Percentiles rank a stretch among this genome's conserved stretches.
Conservation (phyloP, 2,329 filamentous ascomycete species). For the Xylaria sp. region DNA sequence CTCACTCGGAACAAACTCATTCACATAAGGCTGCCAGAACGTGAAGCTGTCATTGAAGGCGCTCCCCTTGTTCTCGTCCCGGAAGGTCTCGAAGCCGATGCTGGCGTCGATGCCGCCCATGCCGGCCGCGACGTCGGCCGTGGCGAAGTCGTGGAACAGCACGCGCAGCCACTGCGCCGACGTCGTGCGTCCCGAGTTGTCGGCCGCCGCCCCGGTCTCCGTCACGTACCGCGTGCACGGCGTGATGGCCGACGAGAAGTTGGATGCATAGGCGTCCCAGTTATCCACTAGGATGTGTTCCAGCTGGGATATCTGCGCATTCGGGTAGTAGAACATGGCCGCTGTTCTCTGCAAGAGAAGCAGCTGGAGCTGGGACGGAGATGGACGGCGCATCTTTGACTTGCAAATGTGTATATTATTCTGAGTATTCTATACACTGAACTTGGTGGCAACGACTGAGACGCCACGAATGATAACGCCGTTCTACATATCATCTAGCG, state of each 20-base stretch:
- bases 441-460: not conserved
- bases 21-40: constrained; percentile 47
- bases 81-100: constrained; percentile 47
- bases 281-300: constrained; percentile 47
- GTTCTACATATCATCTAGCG: not conserved
- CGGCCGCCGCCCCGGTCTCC: constrained; percentile 38
- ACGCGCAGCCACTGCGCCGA: constrained; percentile 47
- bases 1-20: constrained; percentile 47
- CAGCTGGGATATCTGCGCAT: constrained; percentile 37
- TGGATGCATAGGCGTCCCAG: constrained; percentile 45
- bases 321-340: constrained; percentile 47
- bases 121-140: constrained; percentile 42
- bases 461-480: not conserved
- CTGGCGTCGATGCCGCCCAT: constrained; percentile 49
- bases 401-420: not conserved
- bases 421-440: not conserved
- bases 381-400: constrained; percentile 5
- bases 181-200: constrained; percentile 44
- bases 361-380: not conserved
- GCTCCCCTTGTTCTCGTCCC: constrained; percentile 45
- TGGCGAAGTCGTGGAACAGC: constrained; percentile 48
- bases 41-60: constrained; percentile 49
- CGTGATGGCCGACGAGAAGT: constrained; percentile 47
- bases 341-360: not conserved
- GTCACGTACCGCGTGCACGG: constrained; percentile 47